Evolutionary conservation across 192 early-diverging fungal species (phyloP).

Genomic region (Rhizophagus sp.): DNA sequence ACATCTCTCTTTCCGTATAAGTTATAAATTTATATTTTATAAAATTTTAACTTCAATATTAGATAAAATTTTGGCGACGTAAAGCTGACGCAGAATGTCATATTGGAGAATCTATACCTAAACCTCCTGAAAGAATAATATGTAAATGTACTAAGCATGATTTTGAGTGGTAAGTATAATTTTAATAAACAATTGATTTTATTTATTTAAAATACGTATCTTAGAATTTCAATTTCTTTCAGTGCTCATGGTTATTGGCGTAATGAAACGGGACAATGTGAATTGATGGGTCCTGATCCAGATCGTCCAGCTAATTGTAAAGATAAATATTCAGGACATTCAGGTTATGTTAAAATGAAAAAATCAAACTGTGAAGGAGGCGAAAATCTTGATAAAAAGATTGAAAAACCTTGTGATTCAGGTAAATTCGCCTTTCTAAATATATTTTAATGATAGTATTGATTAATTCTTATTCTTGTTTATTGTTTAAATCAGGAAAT

Average conservation of each 20-base stretch:
- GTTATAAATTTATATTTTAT: background rate
- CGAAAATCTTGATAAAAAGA: conserved; percentile 57
- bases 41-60: conserved; percentile 6
- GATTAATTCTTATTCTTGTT: background rate
- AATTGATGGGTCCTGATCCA: conserved; percentile 71
- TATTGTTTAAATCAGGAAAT: background rate
- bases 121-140: conserved; percentile 45
- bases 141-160: conserved; percentile 81
- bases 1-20: no score
- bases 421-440: background rate
- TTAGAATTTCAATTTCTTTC: background rate
- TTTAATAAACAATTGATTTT: no score
- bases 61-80: conserved; percentile 73
- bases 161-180: conserved; percentile 74
- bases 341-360: conserved; percentile 80
- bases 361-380: conserved; percentile 79
- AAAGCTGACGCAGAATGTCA: conserved; percentile 67
- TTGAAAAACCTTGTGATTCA: conserved; percentile 66
- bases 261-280: conserved; percentile 63
- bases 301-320: conserved; percentile 72
- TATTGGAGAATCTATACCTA: conserved; percentile 68
- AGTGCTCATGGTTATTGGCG: conserved; percentile 79
- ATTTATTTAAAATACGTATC: background rate
- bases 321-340: conserved; percentile 65
- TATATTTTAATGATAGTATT: background rate